These are phyloP conservation scores for Agapanthus africanus DNA, from an alignment of 106 monocot species.

Conservation along the genomic window DNA sequence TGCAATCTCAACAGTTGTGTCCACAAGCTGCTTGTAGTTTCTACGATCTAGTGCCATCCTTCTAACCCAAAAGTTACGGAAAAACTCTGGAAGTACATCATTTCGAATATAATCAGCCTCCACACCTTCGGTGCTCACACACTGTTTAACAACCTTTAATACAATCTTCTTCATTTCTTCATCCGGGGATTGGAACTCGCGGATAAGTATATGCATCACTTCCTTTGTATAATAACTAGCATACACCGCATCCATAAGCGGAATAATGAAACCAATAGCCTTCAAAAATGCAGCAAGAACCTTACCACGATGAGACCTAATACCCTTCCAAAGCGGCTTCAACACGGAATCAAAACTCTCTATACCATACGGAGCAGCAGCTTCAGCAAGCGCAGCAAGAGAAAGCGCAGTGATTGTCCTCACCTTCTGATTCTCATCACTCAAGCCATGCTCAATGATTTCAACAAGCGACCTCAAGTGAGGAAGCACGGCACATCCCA, in stretches of 20 bases:
- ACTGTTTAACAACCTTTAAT: constrained; percentile 95
- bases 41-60: constrained; percentile 90
- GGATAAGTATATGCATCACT: constrained; percentile 83
- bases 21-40: constrained; percentile 92
- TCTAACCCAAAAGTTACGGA: constrained; percentile 86
- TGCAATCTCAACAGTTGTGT: constrained; percentile 95
- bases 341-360: constrained; percentile 98
- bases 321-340: constrained; percentile 99
- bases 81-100: constrained; percentile 89
- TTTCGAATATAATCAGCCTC: constrained; percentile 87
- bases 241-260: constrained; percentile 96
- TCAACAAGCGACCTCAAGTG: constrained; percentile 92
- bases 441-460: constrained; percentile 90
- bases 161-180: constrained; percentile 99
- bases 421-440: constrained; percentile 97
- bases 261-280: constrained; percentile 96
- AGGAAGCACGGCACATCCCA: constrained; percentile 97
- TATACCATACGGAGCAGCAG: constrained; percentile 94
- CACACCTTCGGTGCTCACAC: constrained; percentile 95
- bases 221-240: constrained; percentile 97
- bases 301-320: constrained; percentile 90
- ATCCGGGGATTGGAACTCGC: constrained; percentile 95
- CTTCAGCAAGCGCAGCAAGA: constrained; percentile 93
- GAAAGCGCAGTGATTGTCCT: constrained; percentile 96
- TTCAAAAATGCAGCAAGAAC: constrained; percentile 94